Percentiles rank a stretch among this genome's conserved stretches.
phyloP scores from a whole-genome alignment of 2,329 filamentous ascomycete genomes.

The Penicillium sp. region DNA sequence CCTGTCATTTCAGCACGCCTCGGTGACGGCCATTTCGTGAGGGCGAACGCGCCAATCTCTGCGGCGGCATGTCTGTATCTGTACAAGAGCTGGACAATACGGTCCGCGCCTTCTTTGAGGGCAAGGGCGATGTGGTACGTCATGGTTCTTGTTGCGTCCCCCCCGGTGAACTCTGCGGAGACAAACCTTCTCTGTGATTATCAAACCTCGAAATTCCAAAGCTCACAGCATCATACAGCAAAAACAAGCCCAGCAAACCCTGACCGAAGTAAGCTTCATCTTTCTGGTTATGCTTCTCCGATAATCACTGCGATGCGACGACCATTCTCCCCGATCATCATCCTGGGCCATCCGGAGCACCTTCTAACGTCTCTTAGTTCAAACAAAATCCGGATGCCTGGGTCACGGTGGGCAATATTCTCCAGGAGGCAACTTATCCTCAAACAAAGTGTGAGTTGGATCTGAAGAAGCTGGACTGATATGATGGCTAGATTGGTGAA shows the following conservation, averaged over 20 bases:
- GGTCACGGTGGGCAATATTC: conserved; percentile 94
- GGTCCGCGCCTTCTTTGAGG: conserved; percentile 96
- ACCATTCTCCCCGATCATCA: neutral
- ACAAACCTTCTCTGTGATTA: neutral
- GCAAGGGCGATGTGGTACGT: conserved; percentile 83
- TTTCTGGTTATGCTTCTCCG: conserved; percentile 1
- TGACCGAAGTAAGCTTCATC: conserved; percentile 72
- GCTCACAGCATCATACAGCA: conserved; percentile 52
- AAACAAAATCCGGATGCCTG: conserved; percentile 98
- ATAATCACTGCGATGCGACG: neutral
- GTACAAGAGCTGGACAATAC: conserved; percentile 95
- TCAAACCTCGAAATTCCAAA: neutral
- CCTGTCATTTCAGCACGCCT: conserved; percentile 3
- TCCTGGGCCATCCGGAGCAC: neutral
- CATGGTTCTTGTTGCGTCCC: neutral
- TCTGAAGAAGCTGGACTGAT: neutral
- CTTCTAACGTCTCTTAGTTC: conserved; percentile 56
- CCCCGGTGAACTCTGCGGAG: conserved; percentile 30
- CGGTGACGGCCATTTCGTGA: conserved; percentile 17
- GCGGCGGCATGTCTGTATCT: conserved; percentile 55
- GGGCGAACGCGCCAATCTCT: conserved; percentile 27
- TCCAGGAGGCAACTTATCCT: conserved; percentile 84
- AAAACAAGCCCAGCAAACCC: conserved; percentile 87
- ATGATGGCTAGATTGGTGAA: neutral
- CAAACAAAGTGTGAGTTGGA: conserved; percentile 83